phyloP scores from a whole-genome alignment of 176 grass and related monocot species.

The Oryza glumipatula region DNA sequence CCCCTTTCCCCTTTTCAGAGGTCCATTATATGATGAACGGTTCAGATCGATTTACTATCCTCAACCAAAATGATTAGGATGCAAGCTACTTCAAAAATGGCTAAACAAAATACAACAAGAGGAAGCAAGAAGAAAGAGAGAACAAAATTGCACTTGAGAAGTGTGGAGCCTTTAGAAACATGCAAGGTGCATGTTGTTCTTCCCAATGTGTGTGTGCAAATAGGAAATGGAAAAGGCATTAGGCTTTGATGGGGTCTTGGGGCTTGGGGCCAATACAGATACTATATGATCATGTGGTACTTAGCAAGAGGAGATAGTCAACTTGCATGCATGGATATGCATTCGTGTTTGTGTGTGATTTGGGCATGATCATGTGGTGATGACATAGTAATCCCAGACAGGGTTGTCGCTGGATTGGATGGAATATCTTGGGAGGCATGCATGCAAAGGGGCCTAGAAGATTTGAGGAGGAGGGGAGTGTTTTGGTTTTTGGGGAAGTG shows the following conservation, averaged over 20 bases:
- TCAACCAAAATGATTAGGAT: slow-evolving; percentile 13
- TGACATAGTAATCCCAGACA: slow-evolving; percentile 75
- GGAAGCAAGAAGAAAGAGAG: background rate
- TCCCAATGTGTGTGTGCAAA: slow-evolving; percentile 51
- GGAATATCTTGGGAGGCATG: slow-evolving; percentile 79
- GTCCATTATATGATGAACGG: background rate
- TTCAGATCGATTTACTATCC: background rate
- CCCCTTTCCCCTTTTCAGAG: background rate
- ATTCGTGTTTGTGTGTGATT: slow-evolving; percentile 50
- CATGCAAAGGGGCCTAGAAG: slow-evolving; percentile 58
- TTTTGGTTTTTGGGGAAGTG: slow-evolving; percentile 21
- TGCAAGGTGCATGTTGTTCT: slow-evolving; percentile 31
- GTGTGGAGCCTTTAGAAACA: slow-evolving; percentile 24
- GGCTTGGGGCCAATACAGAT: slow-evolving; percentile 43
- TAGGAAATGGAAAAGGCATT: slow-evolving; percentile 13
- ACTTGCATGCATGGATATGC: slow-evolving; percentile 39
- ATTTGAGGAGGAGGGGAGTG: slow-evolving; percentile 38
- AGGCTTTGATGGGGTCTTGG: slow-evolving; percentile 53
- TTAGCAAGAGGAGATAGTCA: slow-evolving; percentile 44
- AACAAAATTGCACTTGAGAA: background rate
- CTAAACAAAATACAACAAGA: background rate
- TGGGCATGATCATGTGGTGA: slow-evolving; percentile 53
- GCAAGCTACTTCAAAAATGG: background rate
- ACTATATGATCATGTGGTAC: slow-evolving; percentile 46
- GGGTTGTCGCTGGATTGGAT: slow-evolving; percentile 66